Base-by-base conservation (phyloP, 495 filamentous ascomycete species). In the Aspergillus nidulans region DNA sequence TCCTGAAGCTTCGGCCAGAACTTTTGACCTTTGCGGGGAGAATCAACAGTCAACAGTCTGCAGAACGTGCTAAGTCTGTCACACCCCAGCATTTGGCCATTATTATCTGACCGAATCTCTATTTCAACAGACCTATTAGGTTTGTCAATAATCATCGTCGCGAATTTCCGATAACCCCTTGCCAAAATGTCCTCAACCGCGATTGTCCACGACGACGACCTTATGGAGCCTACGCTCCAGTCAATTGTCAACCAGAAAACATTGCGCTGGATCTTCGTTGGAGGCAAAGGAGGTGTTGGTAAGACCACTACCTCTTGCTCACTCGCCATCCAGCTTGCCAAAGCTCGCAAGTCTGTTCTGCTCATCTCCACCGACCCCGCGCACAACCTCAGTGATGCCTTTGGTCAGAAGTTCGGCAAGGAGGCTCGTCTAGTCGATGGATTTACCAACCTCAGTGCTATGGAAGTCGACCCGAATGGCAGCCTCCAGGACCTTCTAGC, bases 401-500 rank as follows among this genome's bases (percentile, higher is more conserved):
- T 99, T 68, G 89, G 88, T 61, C 92, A 97, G 75, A 97, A 99
- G 72, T 99, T 99, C 67, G 94, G 94, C 71, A 99, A 99, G 80
- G 94, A 97, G 72, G 94, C 94, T 39, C 85, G 91, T 47, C 81
- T 96, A 18, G 75, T 99, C 56, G 84, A 96, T 68, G 94, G 94
- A 55, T 97, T 94, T 68, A 80, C 83, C 15, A 97, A 97, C 67
- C 78, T 99, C 51, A 95, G 91, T 63, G 94, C 94, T 19, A 99
- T 99, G 94, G 94, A 99, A 77, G 97, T 99, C 62, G 94, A 99
- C 71, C 94, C 94, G 42, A 97, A 95, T 69, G 95, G 94, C 24
- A 96, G 91, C 62, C 96, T 99, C 56, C 92, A 97, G 72, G 94
- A 99, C 69, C 73, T 99, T 15, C 74, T 99, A 52, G 86, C 89